phyloP scores from a whole-genome alignment of 306 rosid species.

The Potentilla sterilis region DNA sequence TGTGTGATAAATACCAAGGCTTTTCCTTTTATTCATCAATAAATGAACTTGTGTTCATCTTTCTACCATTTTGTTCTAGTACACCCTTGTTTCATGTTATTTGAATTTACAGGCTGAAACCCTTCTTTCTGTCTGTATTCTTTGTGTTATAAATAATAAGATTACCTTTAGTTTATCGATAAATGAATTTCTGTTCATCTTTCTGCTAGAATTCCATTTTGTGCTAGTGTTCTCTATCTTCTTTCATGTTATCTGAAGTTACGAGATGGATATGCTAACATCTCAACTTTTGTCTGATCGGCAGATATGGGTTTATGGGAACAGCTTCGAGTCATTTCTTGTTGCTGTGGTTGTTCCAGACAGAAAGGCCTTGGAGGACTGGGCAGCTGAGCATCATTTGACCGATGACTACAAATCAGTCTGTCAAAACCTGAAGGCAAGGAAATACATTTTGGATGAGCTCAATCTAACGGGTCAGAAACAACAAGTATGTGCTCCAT shows the following conservation, averaged over 20 bases:
- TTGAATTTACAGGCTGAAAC: background rate
- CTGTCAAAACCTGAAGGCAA: conserved; percentile 63
- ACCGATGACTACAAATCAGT: conserved; percentile 64
- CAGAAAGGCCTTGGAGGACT: conserved; percentile 62
- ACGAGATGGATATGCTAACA: background rate
- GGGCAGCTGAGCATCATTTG: conserved; percentile 58
- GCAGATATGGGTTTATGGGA: conserved; percentile 95
- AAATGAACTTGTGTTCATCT: background rate
- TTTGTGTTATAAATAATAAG: too few species aligned
- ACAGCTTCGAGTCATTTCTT: conserved; percentile 92
- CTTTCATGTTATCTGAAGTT: background rate
- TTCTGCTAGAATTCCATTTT: background rate
- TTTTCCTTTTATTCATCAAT: background rate
- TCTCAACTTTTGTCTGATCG: conserved; percentile 12
- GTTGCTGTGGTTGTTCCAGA: conserved; percentile 93
- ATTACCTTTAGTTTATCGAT: background rate
- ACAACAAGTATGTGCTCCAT: conserved; percentile 49
- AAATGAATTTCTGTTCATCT: background rate
- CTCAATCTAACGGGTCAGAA: conserved; percentile 69
- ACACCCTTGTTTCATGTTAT: background rate
- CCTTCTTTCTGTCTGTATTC: background rate
- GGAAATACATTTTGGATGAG: conserved; percentile 74
- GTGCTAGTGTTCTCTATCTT: background rate
- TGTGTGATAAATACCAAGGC: background rate
- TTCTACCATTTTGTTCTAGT: background rate